Percentiles rank a stretch among this genome's conserved stretches.
Evolutionary conservation across 1,139 yeast species (phyloP).

Genomic region (Protomyces gravidus): DNA sequence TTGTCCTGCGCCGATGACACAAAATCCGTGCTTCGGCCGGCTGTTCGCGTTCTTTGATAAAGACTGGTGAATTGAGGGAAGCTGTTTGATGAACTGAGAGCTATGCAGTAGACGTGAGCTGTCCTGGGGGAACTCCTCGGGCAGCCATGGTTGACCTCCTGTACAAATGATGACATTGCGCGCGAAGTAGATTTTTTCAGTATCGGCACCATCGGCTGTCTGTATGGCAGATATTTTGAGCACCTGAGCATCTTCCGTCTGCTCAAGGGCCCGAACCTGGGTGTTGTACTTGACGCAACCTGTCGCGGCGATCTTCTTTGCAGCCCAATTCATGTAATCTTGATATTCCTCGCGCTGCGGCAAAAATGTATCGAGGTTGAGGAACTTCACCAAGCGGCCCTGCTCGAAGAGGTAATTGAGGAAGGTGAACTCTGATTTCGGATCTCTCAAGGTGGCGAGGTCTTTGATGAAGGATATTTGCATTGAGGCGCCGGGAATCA

Average conservation of each 20-base stretch:
- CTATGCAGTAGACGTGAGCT: slow-evolving; percentile 25
- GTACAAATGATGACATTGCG: slow-evolving; percentile 33
- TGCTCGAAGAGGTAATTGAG: slow-evolving; percentile 35
- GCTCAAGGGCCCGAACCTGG: slow-evolving; percentile 26
- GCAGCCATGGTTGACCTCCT: slow-evolving; percentile 34
- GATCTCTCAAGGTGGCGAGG: slow-evolving; percentile 36
- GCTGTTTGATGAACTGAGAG: slow-evolving; percentile 25
- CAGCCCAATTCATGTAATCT: slow-evolving; percentile 37
- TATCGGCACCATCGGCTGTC: slow-evolving; percentile 3
- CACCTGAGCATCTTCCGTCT: slow-evolving; percentile 11
- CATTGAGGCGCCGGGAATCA: slow-evolving; percentile 36
- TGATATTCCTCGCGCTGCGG: slow-evolving; percentile 37
- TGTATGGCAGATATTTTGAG: slow-evolving; percentile 11
- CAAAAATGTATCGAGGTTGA: slow-evolving; percentile 35
- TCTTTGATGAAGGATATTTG: slow-evolving; percentile 36
- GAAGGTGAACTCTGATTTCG: slow-evolving; percentile 36
- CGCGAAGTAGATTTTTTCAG: slow-evolving; percentile 12
- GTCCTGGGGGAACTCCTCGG: slow-evolving; percentile 20
- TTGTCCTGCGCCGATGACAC: slow-evolving; percentile 36
- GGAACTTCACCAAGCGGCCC: slow-evolving; percentile 34
- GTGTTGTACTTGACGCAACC: slow-evolving; percentile 33
- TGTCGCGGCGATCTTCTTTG: slow-evolving; percentile 30
- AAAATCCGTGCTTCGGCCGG: slow-evolving; percentile 28
- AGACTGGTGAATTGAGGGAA: background rate
- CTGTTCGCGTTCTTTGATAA: background rate